These are phyloP conservation scores for Asterochloris erici DNA, from an alignment of 139 green algal species.

Conservation along the genomic window DNA sequence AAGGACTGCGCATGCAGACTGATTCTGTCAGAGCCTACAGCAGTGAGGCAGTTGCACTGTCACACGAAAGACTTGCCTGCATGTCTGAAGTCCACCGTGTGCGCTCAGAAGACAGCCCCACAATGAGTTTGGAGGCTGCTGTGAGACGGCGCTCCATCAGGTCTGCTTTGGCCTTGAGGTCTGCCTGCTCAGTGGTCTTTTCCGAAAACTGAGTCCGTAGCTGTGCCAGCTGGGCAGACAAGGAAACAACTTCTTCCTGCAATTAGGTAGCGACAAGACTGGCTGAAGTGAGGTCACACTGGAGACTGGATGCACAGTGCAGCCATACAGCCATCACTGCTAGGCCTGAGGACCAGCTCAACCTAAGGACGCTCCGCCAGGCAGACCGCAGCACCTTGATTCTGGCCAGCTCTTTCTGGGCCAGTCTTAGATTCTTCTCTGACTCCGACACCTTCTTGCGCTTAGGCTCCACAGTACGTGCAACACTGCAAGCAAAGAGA, in stretches of 20 bases:
- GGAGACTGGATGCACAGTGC: too few relatives aligned
- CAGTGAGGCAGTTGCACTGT: neutral
- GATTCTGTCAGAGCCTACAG: neutral
- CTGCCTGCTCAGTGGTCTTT: constrained; percentile 69
- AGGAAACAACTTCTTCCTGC: constrained; percentile 17
- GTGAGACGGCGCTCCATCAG: constrained; percentile 79
- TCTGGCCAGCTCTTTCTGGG: constrained; percentile 64
- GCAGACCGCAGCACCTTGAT: constrained; percentile 51
- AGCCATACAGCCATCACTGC: neutral
- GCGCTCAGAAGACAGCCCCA: constrained; percentile 68
- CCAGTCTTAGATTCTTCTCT: constrained; percentile 73
- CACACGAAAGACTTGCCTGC: neutral
- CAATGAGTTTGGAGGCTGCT: constrained; percentile 73
- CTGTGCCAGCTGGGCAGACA: constrained; percentile 43
- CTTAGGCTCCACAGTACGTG: constrained; percentile 76
- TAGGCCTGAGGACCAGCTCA: neutral
- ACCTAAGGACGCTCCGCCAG: neutral
- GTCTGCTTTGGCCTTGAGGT: constrained; percentile 79
- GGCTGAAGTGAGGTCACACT: neutral
- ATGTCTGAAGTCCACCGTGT: constrained; percentile 77
- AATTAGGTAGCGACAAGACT: neutral
- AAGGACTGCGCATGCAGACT: neutral
- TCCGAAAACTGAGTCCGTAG: constrained; percentile 71
- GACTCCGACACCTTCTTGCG: constrained; percentile 74
- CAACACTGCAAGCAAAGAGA: constrained; percentile 44